Evolutionary conservation across 371 early-diverging fungal genomes (phyloP).

Genomic region (Blakeslea trispora): DNA sequence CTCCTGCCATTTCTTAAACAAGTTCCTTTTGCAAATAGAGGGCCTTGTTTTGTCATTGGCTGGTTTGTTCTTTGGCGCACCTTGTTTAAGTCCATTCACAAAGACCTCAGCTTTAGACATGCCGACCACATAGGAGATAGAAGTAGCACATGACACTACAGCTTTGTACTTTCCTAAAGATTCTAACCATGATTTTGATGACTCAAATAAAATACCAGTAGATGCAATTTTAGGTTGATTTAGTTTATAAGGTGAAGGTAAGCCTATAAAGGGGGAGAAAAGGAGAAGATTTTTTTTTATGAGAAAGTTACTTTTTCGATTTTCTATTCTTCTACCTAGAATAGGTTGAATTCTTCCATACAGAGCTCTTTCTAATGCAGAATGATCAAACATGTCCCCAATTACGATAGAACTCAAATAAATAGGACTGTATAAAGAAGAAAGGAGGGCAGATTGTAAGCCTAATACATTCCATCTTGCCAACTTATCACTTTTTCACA

Average conservation of each 20-base stretch:
- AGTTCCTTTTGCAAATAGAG: conserved; percentile 44
- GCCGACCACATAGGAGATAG: conserved; percentile 58
- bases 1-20: conserved; percentile 28
- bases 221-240: conserved; percentile 30
- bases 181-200: conserved; percentile 47
- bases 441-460: conserved; percentile 68
- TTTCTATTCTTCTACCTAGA: conserved; percentile 16
- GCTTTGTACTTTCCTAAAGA: background rate
- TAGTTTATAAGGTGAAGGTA: conserved; percentile 29
- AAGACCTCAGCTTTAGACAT: conserved; percentile 54
- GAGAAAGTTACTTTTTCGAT: no score
- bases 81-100: conserved; percentile 60
- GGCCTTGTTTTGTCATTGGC: conserved; percentile 50
- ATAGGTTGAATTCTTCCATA: conserved; percentile 45
- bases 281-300: no score
- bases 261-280: conserved; percentile 14
- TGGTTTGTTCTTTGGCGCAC: conserved; percentile 50
- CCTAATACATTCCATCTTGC: conserved; percentile 86
- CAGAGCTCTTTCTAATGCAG: conserved; percentile 66
- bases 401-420: conserved; percentile 67
- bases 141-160: conserved; percentile 19
- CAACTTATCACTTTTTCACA: conserved; percentile 74
- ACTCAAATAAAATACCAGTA: conserved; percentile 45
- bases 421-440: conserved; percentile 60
- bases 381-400: conserved; percentile 66